Evolutionary conservation across 805 yeast species (phyloP).

Genomic region (Myxozyma mucilagina): DNA sequence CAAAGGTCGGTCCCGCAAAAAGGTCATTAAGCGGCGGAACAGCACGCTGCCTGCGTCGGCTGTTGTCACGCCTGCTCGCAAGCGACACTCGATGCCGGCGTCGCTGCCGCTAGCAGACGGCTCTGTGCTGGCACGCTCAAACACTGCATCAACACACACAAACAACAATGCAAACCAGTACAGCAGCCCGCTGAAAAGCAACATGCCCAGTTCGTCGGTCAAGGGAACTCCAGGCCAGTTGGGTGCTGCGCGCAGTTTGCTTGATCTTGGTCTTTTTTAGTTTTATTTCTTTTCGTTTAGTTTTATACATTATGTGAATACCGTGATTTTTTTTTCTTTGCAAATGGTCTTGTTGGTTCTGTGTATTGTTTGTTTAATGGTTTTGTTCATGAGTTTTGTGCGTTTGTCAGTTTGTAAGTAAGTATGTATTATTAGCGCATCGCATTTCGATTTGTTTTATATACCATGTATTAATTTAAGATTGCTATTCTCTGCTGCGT

Average conservation of each 20-base stretch:
- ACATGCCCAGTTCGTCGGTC: conserved; percentile 28
- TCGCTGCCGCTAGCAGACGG: neutral
- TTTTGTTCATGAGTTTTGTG: neutral
- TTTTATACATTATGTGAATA: too few relatives aligned
- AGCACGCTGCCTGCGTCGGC: neutral
- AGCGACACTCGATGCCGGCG: conserved; percentile 2
- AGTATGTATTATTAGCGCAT: neutral
- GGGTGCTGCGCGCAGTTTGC: conserved; percentile 35
- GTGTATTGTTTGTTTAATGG: neutral
- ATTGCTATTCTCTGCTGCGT: neutral
- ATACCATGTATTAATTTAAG: neutral
- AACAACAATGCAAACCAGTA: neutral
- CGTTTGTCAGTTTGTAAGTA: neutral
- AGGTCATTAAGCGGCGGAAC: too few relatives aligned
- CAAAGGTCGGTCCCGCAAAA: neutral
- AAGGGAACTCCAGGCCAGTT: conserved; percentile 35
- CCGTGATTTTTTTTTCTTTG: too few relatives aligned
- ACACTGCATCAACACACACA: neutral
- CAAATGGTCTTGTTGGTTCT: neutral
- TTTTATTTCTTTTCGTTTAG: neutral
- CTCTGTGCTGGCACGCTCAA: neutral
- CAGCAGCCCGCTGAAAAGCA: conserved; percentile 31
- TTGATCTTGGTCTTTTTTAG: conserved; percentile 30
- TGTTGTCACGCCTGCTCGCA: conserved; percentile 12
- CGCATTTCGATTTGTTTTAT: neutral